Percentiles rank a stretch among this genome's conserved stretches.
Evolutionary conservation across 192 early-diverging fungal species (phyloP).

Genomic region (Linnemannia zychae): DNA sequence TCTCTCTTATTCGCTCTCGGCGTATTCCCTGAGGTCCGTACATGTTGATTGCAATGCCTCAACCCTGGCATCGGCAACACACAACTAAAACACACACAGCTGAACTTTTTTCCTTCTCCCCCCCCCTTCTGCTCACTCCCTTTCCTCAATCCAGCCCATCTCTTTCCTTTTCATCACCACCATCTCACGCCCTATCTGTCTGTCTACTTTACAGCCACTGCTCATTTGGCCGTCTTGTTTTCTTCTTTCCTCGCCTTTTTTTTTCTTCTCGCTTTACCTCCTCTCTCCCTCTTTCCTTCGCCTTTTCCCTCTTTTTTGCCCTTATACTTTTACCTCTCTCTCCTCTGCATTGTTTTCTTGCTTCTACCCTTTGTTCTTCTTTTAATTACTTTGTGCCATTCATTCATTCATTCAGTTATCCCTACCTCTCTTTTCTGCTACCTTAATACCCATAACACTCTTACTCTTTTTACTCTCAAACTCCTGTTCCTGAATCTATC

Average conservation of each 20-base stretch:
- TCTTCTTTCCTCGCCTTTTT: neutral
- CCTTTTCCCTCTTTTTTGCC: neutral
- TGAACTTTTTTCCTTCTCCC: neutral
- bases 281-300: neutral
- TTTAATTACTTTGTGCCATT: neutral
- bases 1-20: neutral
- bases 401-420: neutral
- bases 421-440: neutral
- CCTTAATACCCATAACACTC: neutral
- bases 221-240: constrained; percentile 1
- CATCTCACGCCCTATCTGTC: neutral
- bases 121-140: too few species aligned
- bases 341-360: neutral
- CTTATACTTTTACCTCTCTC: neutral
- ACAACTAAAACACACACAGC: neutral
- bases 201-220: neutral
- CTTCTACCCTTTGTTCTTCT: neutral
- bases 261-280: neutral
- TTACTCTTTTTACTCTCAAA: neutral
- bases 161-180: neutral
- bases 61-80: neutral
- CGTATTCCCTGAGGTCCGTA: neutral
- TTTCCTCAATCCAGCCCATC: neutral
- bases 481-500: constrained; percentile 8
- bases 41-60: neutral